phyloP scores from a whole-genome alignment of 305 asterid species.

The Fraxinus nigra region DNA sequence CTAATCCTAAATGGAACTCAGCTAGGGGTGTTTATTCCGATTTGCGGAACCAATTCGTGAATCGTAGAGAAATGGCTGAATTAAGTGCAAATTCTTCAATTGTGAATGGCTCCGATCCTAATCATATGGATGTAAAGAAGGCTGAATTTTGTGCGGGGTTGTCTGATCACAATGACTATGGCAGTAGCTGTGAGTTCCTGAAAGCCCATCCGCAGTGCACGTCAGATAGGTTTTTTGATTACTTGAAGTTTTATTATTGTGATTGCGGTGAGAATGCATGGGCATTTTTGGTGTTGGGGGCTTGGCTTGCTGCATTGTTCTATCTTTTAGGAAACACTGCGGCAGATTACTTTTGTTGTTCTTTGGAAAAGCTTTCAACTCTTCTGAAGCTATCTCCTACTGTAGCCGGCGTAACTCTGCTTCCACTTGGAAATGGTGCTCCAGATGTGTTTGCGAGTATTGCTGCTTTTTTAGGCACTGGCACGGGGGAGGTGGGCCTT shows the following conservation, averaged over 20 bases:
- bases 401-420: slow-evolving; percentile 90
- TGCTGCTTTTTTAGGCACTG: slow-evolving; percentile 81
- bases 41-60: neutral
- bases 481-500: slow-evolving; percentile 84
- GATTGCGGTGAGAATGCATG: slow-evolving; percentile 62
- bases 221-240: slow-evolving; percentile 66
- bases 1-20: slow-evolving; percentile 34
- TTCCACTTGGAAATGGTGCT: slow-evolving; percentile 97
- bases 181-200: slow-evolving; percentile 75
- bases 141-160: slow-evolving; percentile 62
- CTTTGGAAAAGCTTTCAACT: slow-evolving; percentile 77
- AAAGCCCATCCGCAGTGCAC: slow-evolving; percentile 59
- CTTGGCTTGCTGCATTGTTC: slow-evolving; percentile 87
- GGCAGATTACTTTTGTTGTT: slow-evolving; percentile 93
- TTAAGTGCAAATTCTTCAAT: slow-evolving; percentile 29
- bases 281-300: slow-evolving; percentile 54
- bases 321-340: slow-evolving; percentile 98
- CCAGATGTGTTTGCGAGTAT: slow-evolving; percentile 97
- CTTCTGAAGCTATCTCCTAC: slow-evolving; percentile 79
- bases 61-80: slow-evolving; percentile 54
- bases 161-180: slow-evolving; percentile 57
- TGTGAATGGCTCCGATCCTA: slow-evolving; percentile 38
- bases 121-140: slow-evolving; percentile 27
- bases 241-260: slow-evolving; percentile 68
- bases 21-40: slow-evolving; percentile 30